These are phyloP conservation scores for Fusarium sp. DNA, from an alignment of 2,329 filamentous ascomycete genomes.

Conservation along the genomic window DNA sequence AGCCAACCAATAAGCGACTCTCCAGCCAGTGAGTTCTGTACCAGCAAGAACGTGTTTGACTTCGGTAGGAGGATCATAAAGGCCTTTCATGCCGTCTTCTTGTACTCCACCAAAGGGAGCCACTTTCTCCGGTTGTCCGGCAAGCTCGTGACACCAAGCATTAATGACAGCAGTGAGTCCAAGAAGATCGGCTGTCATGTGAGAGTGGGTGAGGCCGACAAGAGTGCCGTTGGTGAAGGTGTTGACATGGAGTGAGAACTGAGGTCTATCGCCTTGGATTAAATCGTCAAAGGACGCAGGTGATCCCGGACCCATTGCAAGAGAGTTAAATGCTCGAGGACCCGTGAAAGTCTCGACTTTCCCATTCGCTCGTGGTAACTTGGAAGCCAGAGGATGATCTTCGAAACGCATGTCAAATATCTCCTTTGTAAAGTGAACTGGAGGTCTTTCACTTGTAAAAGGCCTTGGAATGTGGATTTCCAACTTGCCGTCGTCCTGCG, in stretches of 20 bases:
- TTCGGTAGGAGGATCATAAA: background rate
- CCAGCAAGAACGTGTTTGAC: constrained; percentile 6
- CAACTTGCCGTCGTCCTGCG: constrained; percentile 2
- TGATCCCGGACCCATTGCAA: constrained; percentile 6
- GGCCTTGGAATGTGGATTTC: constrained; percentile 13
- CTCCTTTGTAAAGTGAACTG: constrained; percentile 15
- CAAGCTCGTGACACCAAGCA: constrained; percentile 15
- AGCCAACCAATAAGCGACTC: background rate
- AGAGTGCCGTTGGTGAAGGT: constrained; percentile 25
- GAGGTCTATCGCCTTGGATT: constrained; percentile 4
- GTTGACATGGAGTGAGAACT: constrained; percentile 23
- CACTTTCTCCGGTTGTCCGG: background rate
- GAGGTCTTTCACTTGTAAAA: background rate
- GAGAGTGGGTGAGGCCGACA: constrained; percentile 15
- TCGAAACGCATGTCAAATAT: background rate
- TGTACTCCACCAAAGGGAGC: background rate
- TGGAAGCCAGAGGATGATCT: constrained; percentile 13
- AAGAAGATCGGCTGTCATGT: constrained; percentile 20
- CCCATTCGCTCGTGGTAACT: constrained; percentile 3
- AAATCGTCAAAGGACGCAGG: constrained; percentile 21
- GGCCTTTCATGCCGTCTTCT: background rate
- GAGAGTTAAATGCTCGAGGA: constrained; percentile 11
- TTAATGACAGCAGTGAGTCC: constrained; percentile 19
- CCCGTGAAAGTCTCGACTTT: constrained; percentile 1
- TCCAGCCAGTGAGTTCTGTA: constrained; percentile 19